phyloP scores from a whole-genome alignment of 108 stramenopile genomes.

The Nannochloropsis gaditana region DNA sequence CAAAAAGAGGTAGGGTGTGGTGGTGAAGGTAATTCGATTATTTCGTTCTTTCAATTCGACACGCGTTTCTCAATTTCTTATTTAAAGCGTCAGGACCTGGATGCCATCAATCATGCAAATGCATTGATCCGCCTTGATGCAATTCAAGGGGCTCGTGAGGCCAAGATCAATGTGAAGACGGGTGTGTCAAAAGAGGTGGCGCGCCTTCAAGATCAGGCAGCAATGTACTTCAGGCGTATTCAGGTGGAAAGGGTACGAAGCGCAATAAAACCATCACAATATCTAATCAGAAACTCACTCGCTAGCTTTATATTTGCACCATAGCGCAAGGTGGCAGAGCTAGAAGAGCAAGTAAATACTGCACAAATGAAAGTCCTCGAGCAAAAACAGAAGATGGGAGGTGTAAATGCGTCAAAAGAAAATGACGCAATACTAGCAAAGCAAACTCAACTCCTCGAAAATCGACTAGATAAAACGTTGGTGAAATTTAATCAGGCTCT shows the following conservation, averaged over 20 bases:
- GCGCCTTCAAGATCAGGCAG: constrained; percentile 57
- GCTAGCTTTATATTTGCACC: background rate
- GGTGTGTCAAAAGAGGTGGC: constrained; percentile 36
- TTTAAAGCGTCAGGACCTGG: background rate
- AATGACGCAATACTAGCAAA: constrained; percentile 58
- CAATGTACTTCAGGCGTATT: constrained; percentile 55
- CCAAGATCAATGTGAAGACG: constrained; percentile 37
- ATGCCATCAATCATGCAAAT: background rate
- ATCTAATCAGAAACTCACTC: background rate
- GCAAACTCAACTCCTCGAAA: constrained; percentile 59
- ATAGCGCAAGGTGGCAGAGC: constrained; percentile 50
- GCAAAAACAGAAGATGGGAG: constrained; percentile 58
- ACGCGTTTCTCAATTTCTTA: background rate
- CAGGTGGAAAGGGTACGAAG: constrained; percentile 34
- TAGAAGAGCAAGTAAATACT: constrained; percentile 49
- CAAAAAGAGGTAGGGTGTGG: constrained; percentile 8
- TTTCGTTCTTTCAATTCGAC: background rate
- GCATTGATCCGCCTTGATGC: background rate
- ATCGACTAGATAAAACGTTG: constrained; percentile 57
- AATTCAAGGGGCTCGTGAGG: constrained; percentile 34
- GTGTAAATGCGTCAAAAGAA: constrained; percentile 57
- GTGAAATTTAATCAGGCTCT: constrained; percentile 59
- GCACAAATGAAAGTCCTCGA: constrained; percentile 50
- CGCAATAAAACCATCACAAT: no score
- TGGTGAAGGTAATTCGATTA: background rate